Conservation (phyloP, 768 basidiomycete genomes). For the Russula sp. region DNA sequence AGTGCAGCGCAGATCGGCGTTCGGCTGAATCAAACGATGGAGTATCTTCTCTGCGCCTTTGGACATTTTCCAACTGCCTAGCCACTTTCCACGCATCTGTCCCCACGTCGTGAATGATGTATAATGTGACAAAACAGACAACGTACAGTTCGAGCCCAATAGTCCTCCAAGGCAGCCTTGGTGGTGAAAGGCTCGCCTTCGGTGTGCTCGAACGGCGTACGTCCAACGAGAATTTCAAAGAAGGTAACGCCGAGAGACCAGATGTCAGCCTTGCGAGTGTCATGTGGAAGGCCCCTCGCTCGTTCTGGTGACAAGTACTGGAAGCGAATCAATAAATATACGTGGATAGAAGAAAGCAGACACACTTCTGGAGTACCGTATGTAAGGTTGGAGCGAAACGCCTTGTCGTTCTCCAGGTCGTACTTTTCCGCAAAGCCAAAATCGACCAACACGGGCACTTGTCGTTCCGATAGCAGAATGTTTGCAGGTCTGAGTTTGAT, state of each 20-base stretch:
- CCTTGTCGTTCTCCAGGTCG: constrained; percentile 51
- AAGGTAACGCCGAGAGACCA: constrained; percentile 88
- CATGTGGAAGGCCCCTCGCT: constrained; percentile 81
- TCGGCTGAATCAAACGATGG: constrained; percentile 73
- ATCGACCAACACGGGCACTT: constrained; percentile 86
- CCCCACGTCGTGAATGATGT: not conserved
- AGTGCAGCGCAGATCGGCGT: constrained; percentile 74
- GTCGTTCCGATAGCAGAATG: constrained; percentile 73
- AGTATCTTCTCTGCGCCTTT: constrained; percentile 58
- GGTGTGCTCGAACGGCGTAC: constrained; percentile 85
- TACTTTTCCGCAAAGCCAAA: constrained; percentile 95
- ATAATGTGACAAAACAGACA: not conserved
- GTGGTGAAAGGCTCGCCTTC: constrained; percentile 74
- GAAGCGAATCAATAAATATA: not conserved
- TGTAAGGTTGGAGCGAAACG: constrained; percentile 76
- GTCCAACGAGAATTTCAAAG: constrained; percentile 88
- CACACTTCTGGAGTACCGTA: constrained; percentile 88
- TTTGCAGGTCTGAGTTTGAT: constrained; percentile 69
- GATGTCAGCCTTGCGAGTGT: constrained; percentile 87
- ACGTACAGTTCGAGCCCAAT: constrained; percentile 78
- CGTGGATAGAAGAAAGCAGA: not conserved
- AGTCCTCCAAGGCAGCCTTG: constrained; percentile 76
- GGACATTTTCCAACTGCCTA: constrained; percentile 73
- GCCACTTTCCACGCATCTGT: constrained; percentile 78
- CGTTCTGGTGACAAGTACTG: constrained; percentile 95